phyloP scores from a whole-genome alignment of 108 stramenopile genomes.

The Nitzschia sp. region DNA sequence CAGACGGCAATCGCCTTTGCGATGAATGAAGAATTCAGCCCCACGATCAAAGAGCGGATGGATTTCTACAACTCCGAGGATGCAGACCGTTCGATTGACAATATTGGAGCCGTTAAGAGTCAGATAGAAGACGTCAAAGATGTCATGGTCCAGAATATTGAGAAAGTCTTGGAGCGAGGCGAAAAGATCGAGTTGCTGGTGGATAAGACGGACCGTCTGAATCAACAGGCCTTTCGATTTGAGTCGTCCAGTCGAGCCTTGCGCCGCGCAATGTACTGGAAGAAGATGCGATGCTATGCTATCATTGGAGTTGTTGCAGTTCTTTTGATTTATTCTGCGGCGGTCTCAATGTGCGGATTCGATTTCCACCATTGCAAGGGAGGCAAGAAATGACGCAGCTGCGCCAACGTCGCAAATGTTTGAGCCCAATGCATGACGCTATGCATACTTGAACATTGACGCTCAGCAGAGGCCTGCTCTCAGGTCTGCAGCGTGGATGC shows the following conservation, averaged over 20 bases:
- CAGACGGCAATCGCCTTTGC: conserved; percentile 93
- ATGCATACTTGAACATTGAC: no score
- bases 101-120: conserved; percentile 77
- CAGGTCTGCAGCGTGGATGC: no score
- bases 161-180: conserved; percentile 93
- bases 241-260: conserved; percentile 78
- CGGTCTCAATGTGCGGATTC: conserved; percentile 67
- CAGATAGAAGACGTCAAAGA: conserved; percentile 95
- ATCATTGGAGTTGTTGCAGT: conserved; percentile 53
- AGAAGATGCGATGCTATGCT: conserved; percentile 70
- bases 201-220: conserved; percentile 94
- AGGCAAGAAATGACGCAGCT: conserved; percentile 17
- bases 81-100: conserved; percentile 68
- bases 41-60: conserved; percentile 81
- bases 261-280: conserved; percentile 89
- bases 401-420: no score
- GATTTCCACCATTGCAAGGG: conserved; percentile 64
- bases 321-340: conserved; percentile 62
- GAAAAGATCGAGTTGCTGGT: conserved; percentile 99
- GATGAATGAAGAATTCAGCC: conserved; percentile 90
- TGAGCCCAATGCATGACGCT: no score
- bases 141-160: conserved; percentile 97
- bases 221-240: conserved; percentile 93
- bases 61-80: conserved; percentile 89
- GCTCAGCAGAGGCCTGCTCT: no score